phyloP scores from a whole-genome alignment of 2,329 filamentous ascomycete species.

The Colletotrichum cordylinicola region DNA sequence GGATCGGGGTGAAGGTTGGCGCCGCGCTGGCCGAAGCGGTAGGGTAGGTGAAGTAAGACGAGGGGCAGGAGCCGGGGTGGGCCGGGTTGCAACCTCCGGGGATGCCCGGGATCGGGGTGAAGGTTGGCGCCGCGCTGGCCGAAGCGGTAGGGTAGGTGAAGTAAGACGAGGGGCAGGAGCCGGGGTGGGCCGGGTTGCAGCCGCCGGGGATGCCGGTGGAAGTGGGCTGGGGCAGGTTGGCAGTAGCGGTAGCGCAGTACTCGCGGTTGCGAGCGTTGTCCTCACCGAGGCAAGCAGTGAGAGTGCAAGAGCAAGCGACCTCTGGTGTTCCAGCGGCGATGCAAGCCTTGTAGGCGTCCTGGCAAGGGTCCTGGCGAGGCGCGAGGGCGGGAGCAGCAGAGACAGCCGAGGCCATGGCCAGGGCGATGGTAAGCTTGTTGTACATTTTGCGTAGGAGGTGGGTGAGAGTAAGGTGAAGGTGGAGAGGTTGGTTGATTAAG shows the following conservation, averaged over 20 bases:
- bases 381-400: background rate
- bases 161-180: constrained; percentile 15
- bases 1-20: no score
- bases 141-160: constrained; percentile 3
- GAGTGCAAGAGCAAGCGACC: constrained; percentile 9
- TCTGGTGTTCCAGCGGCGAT: constrained; percentile 8
- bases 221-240: constrained; percentile 11
- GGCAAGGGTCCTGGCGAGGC: constrained; percentile 2
- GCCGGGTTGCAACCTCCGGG: constrained; percentile 21
- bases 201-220: constrained; percentile 15
- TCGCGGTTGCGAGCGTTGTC: constrained; percentile 19
- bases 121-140: background rate
- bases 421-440: constrained; percentile 9
- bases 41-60: constrained; percentile 13
- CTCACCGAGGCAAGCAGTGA: constrained; percentile 9
- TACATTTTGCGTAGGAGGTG: background rate
- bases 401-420: constrained; percentile 16
- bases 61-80: constrained; percentile 15
- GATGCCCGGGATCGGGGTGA: constrained; percentile 6
- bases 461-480: background rate
- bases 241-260: constrained; percentile 9
- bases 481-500: background rate
- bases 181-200: constrained; percentile 20
- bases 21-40: no score
- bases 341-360: constrained; percentile 5